These are phyloP conservation scores for Penicillium polonicum DNA, from an alignment of 2,329 filamentous ascomycete species.

Conservation along the genomic window DNA sequence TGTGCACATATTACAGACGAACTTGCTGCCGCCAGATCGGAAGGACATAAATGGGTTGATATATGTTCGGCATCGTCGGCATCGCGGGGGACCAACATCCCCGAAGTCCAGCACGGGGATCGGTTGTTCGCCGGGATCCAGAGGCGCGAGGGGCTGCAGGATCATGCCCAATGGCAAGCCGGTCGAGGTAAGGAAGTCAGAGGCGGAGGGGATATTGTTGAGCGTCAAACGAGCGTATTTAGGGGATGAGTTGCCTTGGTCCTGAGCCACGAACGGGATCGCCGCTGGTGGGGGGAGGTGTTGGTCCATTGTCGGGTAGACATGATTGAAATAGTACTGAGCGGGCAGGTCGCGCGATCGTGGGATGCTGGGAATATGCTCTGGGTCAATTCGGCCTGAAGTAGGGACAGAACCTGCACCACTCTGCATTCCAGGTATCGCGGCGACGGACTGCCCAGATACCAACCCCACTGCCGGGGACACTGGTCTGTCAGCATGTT, in stretches of 20 bases:
- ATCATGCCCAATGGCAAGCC: conserved; percentile 83
- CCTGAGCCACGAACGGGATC: conserved; percentile 86
- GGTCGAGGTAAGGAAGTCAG: conserved; percentile 76
- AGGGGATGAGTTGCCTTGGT: conserved; percentile 94
- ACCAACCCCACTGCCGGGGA: conserved; percentile 31
- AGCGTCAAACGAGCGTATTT: conserved; percentile 89
- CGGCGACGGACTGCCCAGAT: conserved; percentile 22
- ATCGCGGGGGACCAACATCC: conserved; percentile 83
- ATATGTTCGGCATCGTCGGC: conserved; percentile 88
- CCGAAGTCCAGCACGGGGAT: conserved; percentile 96
- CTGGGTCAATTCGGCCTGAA: conserved; percentile 77
- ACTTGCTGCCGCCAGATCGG: conserved; percentile 87
- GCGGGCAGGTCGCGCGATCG: conserved; percentile 78
- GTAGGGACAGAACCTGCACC: conserved; percentile 60
- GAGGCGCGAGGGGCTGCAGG: conserved; percentile 79
- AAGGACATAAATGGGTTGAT: conserved; percentile 99
- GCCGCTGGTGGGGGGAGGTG: conserved; percentile 86
- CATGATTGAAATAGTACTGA: conserved; percentile 78
- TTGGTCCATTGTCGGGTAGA: conserved; percentile 94
- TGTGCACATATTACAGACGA: conserved; percentile 96
- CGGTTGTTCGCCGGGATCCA: conserved; percentile 79
- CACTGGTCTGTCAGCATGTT: conserved; percentile 28
- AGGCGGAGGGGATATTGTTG: conserved; percentile 84
- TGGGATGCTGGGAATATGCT: conserved; percentile 90
- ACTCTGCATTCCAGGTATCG: conserved; percentile 34